A percentile compares a stretch with the other conserved stretches of the same genome.
Conservation (phyloP, 441 rosid genomes). For the Capsella rubella region DNA sequence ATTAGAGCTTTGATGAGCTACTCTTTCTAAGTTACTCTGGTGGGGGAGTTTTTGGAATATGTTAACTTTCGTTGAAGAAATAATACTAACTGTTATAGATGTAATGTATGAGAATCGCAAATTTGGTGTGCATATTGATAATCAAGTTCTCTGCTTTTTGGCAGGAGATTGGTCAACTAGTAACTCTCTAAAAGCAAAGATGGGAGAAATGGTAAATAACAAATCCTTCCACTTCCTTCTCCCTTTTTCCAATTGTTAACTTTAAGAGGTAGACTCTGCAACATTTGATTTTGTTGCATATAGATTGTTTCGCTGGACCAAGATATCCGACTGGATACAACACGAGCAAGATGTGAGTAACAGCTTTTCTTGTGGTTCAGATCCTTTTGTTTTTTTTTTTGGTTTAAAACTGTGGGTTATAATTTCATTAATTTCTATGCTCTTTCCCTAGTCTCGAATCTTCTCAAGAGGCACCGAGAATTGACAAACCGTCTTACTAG, state of each 20-base stretch:
- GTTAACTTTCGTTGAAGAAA: background rate
- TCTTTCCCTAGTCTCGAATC: conserved; percentile 67
- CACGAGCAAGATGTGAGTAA: conserved; percentile 78
- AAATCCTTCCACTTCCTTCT: background rate
- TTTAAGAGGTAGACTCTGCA: conserved; percentile 5
- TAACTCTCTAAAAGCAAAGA: conserved; percentile 27
- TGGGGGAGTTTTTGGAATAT: background rate
- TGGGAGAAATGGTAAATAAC: conserved; percentile 69
- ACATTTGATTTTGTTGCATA: conserved; percentile 32
- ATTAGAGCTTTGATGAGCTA: conserved; percentile 8
- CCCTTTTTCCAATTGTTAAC: background rate
- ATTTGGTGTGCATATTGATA: conserved; percentile 28
- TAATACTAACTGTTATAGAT: background rate
- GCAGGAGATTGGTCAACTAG: conserved; percentile 27
- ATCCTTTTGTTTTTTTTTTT: background rate
- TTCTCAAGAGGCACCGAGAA: conserved; percentile 84
- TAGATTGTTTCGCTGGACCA: conserved; percentile 77
- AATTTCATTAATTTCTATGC: conserved; percentile 13
- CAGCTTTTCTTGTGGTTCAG: conserved; percentile 17
- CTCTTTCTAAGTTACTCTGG: background rate
- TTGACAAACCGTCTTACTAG: conserved; percentile 81
- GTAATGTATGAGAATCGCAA: conserved; percentile 14
- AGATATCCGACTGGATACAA: conserved; percentile 72
- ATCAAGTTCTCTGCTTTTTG: conserved; percentile 4
- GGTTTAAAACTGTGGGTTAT: conserved; percentile 10